Evolutionary conservation across 169 alveolate species (phyloP).

Genomic region (Toxoplasma gondii): DNA sequence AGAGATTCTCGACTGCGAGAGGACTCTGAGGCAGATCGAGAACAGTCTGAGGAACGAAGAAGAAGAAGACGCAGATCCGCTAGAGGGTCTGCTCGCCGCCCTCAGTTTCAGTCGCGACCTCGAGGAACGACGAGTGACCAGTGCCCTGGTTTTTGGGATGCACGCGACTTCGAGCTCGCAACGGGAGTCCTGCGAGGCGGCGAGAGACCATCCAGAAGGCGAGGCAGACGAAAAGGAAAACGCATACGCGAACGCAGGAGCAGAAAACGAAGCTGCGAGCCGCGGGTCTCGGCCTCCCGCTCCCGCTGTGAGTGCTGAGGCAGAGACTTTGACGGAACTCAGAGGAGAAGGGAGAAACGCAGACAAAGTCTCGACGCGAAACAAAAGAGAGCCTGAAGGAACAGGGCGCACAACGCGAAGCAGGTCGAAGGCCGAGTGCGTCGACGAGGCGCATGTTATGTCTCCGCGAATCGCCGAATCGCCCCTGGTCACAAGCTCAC

Average conservation of each 20-base stretch:
- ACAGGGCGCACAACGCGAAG: too few relatives aligned
- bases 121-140: neutral
- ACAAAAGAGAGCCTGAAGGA: too few relatives aligned
- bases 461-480: too few relatives aligned
- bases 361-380: too few relatives aligned
- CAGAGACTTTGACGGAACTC: too few relatives aligned
- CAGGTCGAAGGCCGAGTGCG: too few relatives aligned
- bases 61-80: neutral
- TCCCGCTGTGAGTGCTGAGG: too few relatives aligned
- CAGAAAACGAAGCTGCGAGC: too few relatives aligned
- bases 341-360: too few relatives aligned
- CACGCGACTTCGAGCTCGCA: neutral
- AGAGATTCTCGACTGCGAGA: neutral
- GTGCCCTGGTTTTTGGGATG: neutral
- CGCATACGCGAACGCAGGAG: neutral
- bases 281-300: too few relatives aligned
- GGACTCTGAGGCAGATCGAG: neutral
- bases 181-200: neutral
- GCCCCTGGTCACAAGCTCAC: too few relatives aligned
- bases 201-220: neutral
- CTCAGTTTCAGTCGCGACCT: neutral
- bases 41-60: neutral
- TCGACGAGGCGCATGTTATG: too few relatives aligned
- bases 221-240: neutral
- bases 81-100: neutral